These are phyloP conservation scores for Dactylellina parvicollis DNA, from an alignment of 2,329 filamentous ascomycete species.

Conservation along the genomic window DNA sequence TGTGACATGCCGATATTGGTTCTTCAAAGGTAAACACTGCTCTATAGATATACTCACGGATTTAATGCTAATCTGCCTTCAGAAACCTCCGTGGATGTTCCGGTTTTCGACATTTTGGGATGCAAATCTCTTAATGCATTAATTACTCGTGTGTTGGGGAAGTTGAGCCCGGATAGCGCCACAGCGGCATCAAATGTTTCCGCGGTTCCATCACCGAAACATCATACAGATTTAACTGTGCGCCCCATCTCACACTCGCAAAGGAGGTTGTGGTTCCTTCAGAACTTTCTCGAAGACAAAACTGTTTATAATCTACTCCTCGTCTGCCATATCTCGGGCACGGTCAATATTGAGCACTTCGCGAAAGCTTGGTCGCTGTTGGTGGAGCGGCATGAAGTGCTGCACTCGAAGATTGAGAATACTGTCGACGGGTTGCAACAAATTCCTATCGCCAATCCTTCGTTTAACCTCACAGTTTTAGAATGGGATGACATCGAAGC, in stretches of 20 bases:
- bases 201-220: conserved; percentile 13
- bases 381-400: conserved; percentile 54
- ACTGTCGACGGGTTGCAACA: conserved; percentile 10
- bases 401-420: conserved; percentile 52
- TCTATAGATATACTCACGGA: conserved; percentile 55
- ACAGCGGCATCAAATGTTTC: conserved; percentile 10
- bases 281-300: conserved; percentile 56
- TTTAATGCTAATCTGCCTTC: conserved; percentile 57
- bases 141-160: conserved; percentile 54
- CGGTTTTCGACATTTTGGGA: conserved; percentile 57
- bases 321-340: conserved; percentile 53
- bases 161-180: conserved; percentile 50
- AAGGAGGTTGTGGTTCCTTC: conserved; percentile 57
- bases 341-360: conserved; percentile 39
- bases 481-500: conserved; percentile 21
- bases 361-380: conserved; percentile 52
- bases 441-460: conserved; percentile 12
- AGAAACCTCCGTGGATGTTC: conserved; percentile 56
- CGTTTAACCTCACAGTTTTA: conserved; percentile 23
- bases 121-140: conserved; percentile 56
- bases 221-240: conserved; percentile 14
- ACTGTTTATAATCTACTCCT: conserved; percentile 56
- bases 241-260: conserved; percentile 58
- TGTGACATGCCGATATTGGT: conserved; percentile 36
- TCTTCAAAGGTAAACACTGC: conserved; percentile 56